phyloP scores from a whole-genome alignment of 306 rosid species.

The Prosopis cineraria region DNA sequence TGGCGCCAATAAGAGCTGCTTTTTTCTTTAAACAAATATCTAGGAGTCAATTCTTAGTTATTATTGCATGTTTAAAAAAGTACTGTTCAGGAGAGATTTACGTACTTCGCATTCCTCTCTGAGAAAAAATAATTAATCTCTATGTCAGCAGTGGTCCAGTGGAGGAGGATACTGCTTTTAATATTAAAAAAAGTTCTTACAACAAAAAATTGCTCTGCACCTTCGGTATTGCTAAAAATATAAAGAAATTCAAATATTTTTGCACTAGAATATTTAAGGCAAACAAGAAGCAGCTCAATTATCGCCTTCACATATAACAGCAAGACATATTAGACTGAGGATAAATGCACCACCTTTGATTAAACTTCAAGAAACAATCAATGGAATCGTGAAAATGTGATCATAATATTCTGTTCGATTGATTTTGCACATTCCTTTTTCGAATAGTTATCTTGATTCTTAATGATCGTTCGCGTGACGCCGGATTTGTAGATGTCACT shows the following conservation, averaged over 20 bases:
- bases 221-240: too few species aligned
- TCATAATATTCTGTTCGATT: constrained; percentile 29
- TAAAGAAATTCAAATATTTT: neutral
- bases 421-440: constrained; percentile 7
- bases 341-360: constrained; percentile 17
- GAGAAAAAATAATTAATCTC: too few species aligned
- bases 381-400: constrained; percentile 34
- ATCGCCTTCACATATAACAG: neutral
- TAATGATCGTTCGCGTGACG: constrained; percentile 47
- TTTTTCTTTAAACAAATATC: too few species aligned
- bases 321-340: constrained; percentile 25
- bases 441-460: neutral
- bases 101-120: too few species aligned
- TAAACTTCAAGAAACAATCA: constrained; percentile 38
- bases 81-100: too few species aligned
- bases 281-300: neutral
- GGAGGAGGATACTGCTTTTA: neutral
- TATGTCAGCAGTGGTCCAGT: neutral
- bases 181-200: neutral
- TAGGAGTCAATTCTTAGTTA: too few species aligned
- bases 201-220: too few species aligned
- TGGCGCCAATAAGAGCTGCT: too few species aligned
- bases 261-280: neutral
- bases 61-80: too few species aligned
- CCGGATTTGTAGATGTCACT: constrained; percentile 40